These are phyloP conservation scores for Fusarium sp. DNA, from an alignment of 2,329 filamentous ascomycete species.

Conservation along the genomic window DNA sequence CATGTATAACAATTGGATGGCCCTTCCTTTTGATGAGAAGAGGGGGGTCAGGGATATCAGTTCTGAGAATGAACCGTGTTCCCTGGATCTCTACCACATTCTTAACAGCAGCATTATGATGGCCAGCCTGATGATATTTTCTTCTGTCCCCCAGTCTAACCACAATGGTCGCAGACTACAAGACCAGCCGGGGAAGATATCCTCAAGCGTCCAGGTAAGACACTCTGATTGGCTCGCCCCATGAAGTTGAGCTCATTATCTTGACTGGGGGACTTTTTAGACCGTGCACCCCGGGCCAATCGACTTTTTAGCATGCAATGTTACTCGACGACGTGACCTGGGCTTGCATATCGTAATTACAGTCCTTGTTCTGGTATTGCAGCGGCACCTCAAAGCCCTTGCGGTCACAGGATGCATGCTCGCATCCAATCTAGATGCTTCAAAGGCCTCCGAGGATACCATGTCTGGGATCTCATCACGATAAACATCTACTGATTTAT, in stretches of 20 bases:
- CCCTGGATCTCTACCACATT: conserved; percentile 9
- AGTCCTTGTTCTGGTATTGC: conserved; percentile 8
- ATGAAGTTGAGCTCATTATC: neutral
- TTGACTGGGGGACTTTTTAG: conserved; percentile 5
- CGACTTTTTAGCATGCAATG: conserved; percentile 17
- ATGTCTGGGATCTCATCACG: neutral
- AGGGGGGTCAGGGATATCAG: conserved; percentile 2
- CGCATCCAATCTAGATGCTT: conserved; percentile 13
- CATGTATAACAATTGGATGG: conserved; percentile 37
- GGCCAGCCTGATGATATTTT: conserved; percentile 1
- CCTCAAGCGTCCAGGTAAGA: conserved; percentile 18
- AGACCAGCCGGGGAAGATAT: conserved; percentile 19
- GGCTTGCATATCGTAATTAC: conserved; percentile 43
- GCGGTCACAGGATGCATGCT: neutral
- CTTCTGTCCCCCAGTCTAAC: neutral
- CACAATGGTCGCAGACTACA: neutral
- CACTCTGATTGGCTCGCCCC: conserved; percentile 13
- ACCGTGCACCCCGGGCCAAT: conserved; percentile 13
- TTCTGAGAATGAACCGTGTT: conserved; percentile 11
- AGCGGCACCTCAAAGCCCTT: neutral
- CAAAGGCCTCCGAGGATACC: neutral
- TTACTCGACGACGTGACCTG: conserved; percentile 28
- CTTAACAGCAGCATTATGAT: neutral
- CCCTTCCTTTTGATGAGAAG: neutral
- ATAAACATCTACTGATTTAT: neutral